These are phyloP conservation scores for Immersiella caudata DNA, from an alignment of 495 filamentous ascomycete species.

Conservation along the genomic window DNA sequence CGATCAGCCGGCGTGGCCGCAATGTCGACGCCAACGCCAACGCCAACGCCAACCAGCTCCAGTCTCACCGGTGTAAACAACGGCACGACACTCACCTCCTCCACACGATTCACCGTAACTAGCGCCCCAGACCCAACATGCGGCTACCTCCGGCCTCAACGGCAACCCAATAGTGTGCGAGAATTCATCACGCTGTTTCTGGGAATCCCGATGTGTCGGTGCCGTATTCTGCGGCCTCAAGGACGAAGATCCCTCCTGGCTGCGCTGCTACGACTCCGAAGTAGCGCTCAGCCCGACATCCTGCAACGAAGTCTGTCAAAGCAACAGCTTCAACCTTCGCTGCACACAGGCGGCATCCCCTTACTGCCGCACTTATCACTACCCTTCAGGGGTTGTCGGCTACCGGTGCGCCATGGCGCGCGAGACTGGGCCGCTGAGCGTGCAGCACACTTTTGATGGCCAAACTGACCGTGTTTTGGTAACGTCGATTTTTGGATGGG, in stretches of 20 bases:
- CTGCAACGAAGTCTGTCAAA: constrained; percentile 20
- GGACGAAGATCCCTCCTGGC: neutral
- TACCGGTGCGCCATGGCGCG: constrained; percentile 13
- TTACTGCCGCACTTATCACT: constrained; percentile 15
- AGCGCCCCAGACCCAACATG: constrained; percentile 10
- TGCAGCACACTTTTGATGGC: constrained; percentile 1
- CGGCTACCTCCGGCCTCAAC: constrained; percentile 11
- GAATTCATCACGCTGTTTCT: constrained; percentile 1
- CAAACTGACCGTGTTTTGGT: neutral
- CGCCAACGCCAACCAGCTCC: no score
- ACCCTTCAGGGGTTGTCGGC: constrained; percentile 11
- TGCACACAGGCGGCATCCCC: constrained; percentile 13
- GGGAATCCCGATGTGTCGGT: constrained; percentile 12
- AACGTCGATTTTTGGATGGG: no score
- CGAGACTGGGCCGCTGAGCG: neutral
- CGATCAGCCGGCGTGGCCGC: no score
- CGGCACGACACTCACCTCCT: constrained; percentile 2
- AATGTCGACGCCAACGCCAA: no score
- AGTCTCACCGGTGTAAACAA: no score
- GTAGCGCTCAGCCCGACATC: neutral
- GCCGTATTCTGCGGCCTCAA: constrained; percentile 16
- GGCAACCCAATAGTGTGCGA: constrained; percentile 12
- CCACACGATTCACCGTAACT: constrained; percentile 14
- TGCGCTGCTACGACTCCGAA: constrained; percentile 5
- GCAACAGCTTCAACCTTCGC: constrained; percentile 16